Percentiles rank a stretch among this genome's conserved stretches.
These are phyloP conservation scores for Gaertneriomyces sp. DNA, from an alignment of 192 early-diverging fungal species.

Conservation along the genomic window DNA sequence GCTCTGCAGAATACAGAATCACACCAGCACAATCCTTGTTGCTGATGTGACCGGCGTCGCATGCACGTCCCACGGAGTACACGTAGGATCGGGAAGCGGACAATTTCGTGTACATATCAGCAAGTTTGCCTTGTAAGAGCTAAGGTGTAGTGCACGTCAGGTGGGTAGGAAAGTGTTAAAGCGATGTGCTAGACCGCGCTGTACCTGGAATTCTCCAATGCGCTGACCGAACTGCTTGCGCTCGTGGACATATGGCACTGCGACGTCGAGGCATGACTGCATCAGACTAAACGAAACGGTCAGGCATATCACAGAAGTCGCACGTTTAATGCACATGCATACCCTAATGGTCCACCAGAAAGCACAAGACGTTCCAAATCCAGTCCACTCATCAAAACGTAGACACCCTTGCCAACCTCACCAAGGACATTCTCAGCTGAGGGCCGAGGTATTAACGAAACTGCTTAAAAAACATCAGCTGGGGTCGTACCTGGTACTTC, in stretches of 20 bases:
- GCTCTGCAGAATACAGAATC: constrained; percentile 89
- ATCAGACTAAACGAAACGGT: constrained; percentile 58
- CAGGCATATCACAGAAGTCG: neutral
- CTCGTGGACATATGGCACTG: constrained; percentile 80
- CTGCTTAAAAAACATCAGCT: constrained; percentile 6
- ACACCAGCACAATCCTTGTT: constrained; percentile 93
- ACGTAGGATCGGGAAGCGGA: constrained; percentile 86
- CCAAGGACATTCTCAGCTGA: constrained; percentile 80
- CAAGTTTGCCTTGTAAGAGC: constrained; percentile 90
- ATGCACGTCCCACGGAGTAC: constrained; percentile 85
- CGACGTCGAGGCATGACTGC: constrained; percentile 80
- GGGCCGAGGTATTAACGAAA: constrained; percentile 3
- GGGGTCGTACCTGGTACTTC: constrained; percentile 58
- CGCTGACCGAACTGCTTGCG: constrained; percentile 82
- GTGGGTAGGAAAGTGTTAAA: constrained; percentile 1
- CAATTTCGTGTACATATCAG: constrained; percentile 97
- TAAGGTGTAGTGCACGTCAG: neutral
- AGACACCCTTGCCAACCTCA: constrained; percentile 78
- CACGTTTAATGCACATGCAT: neutral
- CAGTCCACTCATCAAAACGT: constrained; percentile 94
- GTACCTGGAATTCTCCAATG: constrained; percentile 78
- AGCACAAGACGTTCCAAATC: constrained; percentile 87
- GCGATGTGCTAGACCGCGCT: neutral
- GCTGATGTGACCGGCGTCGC: constrained; percentile 71
- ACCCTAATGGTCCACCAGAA: constrained; percentile 84